Evolutionary conservation across 2,329 filamentous ascomycete genomes (phyloP).

Genomic region (Colletotrichum plurivorum): DNA sequence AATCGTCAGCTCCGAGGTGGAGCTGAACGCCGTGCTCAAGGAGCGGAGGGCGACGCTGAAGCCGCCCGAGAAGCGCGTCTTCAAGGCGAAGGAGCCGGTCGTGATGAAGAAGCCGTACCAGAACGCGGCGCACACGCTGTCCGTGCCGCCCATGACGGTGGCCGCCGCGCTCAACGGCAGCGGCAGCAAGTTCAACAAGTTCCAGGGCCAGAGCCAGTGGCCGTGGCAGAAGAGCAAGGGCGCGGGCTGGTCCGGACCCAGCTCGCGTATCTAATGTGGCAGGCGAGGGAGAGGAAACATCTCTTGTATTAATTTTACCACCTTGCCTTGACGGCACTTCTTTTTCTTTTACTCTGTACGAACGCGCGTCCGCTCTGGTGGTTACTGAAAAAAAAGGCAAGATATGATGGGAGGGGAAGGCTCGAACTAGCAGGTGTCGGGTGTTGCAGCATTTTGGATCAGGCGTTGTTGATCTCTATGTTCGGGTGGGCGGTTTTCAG

Average conservation of each 20-base stretch:
- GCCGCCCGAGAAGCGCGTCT: conserved; percentile 35
- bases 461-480: conserved; percentile 1
- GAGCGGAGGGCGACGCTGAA: conserved; percentile 61
- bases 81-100: conserved; percentile 29
- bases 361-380: conserved; percentile 1
- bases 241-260: conserved; percentile 33
- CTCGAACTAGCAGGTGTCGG: neutral
- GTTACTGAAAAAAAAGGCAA: conserved; percentile 15
- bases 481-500: neutral
- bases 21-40: conserved; percentile 81
- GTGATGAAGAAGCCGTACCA: conserved; percentile 16
- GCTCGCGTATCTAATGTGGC: conserved; percentile 37
- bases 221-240: conserved; percentile 40
- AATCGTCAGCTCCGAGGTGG: conserved; percentile 80
- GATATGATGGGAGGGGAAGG: neutral
- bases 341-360: neutral
- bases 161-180: conserved; percentile 49
- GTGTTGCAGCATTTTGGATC: conserved; percentile 6
- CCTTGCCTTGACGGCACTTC: conserved; percentile 16
- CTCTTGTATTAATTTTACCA: conserved; percentile 26
- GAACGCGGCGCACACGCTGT: conserved; percentile 17
- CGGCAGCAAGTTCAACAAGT: conserved; percentile 30
- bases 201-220: conserved; percentile 35
- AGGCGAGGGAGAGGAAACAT: neutral
- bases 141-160: conserved; percentile 53